Percentiles rank a stretch among this genome's conserved stretches.
phyloP scores from a whole-genome alignment of 164 flowering plant genomes.

The Kingdonia uniflora region DNA sequence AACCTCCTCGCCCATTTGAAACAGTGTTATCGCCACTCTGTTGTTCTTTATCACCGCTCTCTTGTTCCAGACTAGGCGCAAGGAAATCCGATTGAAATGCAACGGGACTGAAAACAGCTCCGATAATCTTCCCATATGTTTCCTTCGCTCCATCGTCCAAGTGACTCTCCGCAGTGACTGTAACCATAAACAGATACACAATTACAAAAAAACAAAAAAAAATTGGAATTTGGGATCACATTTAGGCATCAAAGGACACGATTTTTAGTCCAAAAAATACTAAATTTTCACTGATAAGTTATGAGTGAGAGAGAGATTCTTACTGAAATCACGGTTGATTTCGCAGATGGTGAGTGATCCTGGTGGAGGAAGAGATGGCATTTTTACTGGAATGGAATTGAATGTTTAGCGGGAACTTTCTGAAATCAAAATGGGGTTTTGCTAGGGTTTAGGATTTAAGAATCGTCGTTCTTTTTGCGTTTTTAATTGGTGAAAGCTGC shows the following conservation, averaged over 20 bases:
- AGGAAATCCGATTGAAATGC: slow-evolving; percentile 44
- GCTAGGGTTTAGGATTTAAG: slow-evolving; percentile 1
- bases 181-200: background rate
- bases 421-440: too few relatives aligned
- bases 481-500: too few relatives aligned
- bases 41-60: slow-evolving; percentile 12
- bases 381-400: too few relatives aligned
- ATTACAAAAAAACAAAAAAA: too few relatives aligned
- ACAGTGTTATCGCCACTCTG: slow-evolving; percentile 3
- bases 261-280: too few relatives aligned
- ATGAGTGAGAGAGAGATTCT: background rate
- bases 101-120: slow-evolving; percentile 69
- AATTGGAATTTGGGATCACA: too few relatives aligned
- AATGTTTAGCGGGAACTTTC: too few relatives aligned
- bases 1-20: slow-evolving; percentile 11
- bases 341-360: slow-evolving; percentile 84
- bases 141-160: slow-evolving; percentile 63
- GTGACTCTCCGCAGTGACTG: slow-evolving; percentile 56
- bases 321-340: slow-evolving; percentile 79
- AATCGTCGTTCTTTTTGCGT: background rate
- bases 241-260: too few relatives aligned
- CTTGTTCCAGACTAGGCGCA: slow-evolving; percentile 17
- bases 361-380: slow-evolving; percentile 75
- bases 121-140: slow-evolving; percentile 70
- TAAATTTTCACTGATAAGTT: background rate